These are phyloP conservation scores for Arachnomyces sp. DNA, from an alignment of 2,329 filamentous ascomycete genomes.

Conservation along the genomic window DNA sequence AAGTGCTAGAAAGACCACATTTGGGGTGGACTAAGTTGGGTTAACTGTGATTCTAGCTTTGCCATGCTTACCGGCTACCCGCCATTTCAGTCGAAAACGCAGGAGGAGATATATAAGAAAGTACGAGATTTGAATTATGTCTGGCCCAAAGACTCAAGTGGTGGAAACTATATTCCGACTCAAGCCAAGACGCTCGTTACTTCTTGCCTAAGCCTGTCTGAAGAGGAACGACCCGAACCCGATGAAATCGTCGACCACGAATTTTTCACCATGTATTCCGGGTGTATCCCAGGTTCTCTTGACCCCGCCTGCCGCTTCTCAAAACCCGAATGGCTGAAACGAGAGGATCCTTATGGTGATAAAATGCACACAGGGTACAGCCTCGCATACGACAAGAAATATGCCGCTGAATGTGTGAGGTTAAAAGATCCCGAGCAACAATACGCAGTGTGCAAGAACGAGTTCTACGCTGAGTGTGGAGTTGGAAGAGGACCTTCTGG, in stretches of 20 bases:
- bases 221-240: constrained; percentile 41
- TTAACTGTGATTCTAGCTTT: constrained; percentile 50
- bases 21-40: constrained; percentile 2
- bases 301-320: constrained; percentile 31
- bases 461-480: constrained; percentile 38
- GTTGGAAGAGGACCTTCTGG: constrained; percentile 37
- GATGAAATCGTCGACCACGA: constrained; percentile 43
- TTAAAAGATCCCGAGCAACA: constrained; percentile 29
- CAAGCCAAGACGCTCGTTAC: constrained; percentile 42
- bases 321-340: constrained; percentile 36
- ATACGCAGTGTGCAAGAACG: constrained; percentile 32
- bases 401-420: constrained; percentile 27
- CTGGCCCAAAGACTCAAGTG: constrained; percentile 39
- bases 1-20: constrained; percentile 27
- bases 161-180: constrained; percentile 39
- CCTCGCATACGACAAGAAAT: constrained; percentile 34
- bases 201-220: constrained; percentile 39
- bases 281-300: constrained; percentile 38
- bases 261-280: constrained; percentile 43
- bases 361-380: constrained; percentile 35
- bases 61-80: constrained; percentile 95
- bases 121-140: constrained; percentile 40
- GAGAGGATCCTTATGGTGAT: constrained; percentile 39
- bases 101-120: constrained; percentile 45
- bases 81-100: constrained; percentile 74